A percentile compares a stretch with the other conserved stretches of the same genome.
Conservation (phyloP, 1,139 yeast genomes). For the Debaryomyces udenii region DNA sequence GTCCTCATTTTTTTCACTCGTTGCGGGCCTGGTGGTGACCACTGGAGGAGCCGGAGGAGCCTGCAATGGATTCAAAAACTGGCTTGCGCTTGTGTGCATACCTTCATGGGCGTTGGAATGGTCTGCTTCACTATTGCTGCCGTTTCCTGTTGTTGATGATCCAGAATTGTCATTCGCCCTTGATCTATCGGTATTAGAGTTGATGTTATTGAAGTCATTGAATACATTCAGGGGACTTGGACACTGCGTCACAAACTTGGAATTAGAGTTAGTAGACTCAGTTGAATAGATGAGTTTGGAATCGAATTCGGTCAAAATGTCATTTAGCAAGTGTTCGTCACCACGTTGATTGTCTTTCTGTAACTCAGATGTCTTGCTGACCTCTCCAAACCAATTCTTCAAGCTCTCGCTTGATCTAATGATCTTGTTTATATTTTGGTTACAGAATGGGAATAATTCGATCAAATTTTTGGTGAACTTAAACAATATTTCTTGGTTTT, state of each 20-base stretch:
- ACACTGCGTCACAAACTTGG: constrained; percentile 5
- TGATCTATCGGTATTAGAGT: constrained; percentile 1
- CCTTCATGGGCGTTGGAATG: background rate
- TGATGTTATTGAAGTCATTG: constrained; percentile 1
- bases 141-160: background rate
- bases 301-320: constrained; percentile 6
- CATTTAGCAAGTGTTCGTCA: constrained; percentile 1
- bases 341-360: constrained; percentile 13
- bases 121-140: background rate
- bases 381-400: constrained; percentile 32
- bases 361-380: constrained; percentile 18
- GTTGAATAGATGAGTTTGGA: constrained; percentile 4
- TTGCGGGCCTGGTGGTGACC: constrained; percentile 16
- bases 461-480: constrained; percentile 29
- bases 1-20: constrained; percentile 17
- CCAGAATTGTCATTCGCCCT: constrained; percentile 3
- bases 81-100: background rate
- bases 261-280: constrained; percentile 4
- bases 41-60: constrained; percentile 20
- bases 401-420: constrained; percentile 29
- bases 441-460: constrained; percentile 33
- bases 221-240: constrained; percentile 7
- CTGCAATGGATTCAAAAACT: constrained; percentile 4
- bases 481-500: constrained; percentile 18
- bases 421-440: constrained; percentile 30